These are phyloP conservation scores for Lachnellula subtilissima DNA, from an alignment of 2,329 filamentous ascomycete genomes.

Conservation along the genomic window DNA sequence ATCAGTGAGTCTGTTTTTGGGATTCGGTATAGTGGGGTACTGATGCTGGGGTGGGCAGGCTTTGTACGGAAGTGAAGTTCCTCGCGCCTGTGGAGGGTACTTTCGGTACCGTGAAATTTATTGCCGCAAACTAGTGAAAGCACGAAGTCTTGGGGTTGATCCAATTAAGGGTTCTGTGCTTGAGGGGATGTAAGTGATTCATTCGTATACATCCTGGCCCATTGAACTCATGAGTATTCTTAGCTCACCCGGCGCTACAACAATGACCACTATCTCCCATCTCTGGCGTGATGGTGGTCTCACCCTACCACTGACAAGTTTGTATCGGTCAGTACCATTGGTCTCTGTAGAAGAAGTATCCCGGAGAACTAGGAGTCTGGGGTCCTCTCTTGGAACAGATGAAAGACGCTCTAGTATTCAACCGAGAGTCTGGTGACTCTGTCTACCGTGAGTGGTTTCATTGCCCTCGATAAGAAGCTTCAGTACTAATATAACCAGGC, in stretches of 20 bases:
- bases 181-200: conserved; percentile 34
- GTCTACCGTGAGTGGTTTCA: neutral
- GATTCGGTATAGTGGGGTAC: neutral
- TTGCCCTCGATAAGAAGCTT: neutral
- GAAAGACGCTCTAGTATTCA: neutral
- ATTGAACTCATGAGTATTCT: conserved; percentile 16
- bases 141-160: conserved; percentile 29
- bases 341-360: neutral
- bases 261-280: conserved; percentile 35
- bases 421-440: neutral
- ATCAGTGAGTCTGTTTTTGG: conserved; percentile 14
- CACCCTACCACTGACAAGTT: conserved; percentile 39
- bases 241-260: conserved; percentile 22
- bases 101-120: conserved; percentile 41
- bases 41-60: neutral
- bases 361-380: conserved; percentile 1
- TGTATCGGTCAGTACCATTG: conserved; percentile 1
- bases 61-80: conserved; percentile 42
- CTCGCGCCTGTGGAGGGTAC: conserved; percentile 38
- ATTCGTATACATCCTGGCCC: conserved; percentile 30
- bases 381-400: conserved; percentile 5
- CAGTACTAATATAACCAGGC: neutral
- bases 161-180: conserved; percentile 41
- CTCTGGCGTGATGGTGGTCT: conserved; percentile 37
- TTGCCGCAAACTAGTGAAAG: conserved; percentile 5